Evolutionary conservation across 2,329 filamentous ascomycete genomes (phyloP), one percentile per base, ranked within the genome.

Genomic region (Falciphora oryzae): DNA sequence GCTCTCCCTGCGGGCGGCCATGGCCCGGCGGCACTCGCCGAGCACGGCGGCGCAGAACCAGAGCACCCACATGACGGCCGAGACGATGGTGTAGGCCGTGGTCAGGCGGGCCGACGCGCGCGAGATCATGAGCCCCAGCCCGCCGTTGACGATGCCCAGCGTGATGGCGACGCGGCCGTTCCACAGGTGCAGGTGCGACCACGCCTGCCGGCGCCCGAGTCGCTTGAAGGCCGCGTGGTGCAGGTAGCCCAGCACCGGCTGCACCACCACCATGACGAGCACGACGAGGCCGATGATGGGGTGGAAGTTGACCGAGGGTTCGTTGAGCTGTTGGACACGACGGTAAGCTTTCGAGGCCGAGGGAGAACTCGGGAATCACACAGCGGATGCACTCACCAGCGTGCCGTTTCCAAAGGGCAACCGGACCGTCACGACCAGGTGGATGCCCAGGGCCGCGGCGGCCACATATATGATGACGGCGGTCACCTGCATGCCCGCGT

Each of bases 271-370:
- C 1, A 73, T 64, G 14, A 66, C 74, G 10, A 83, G 73, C 3
- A 79, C 69, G 4, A 80, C 71, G 62, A 82, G 70, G 35, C 81
- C 81, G 66, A 83, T 77, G 67, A 82, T 79, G 44, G 79, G 79
- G 67, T 83, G 81, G 59, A 73, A 75, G 67, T 77, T 78, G 44
- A 71, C 70, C 4, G 69, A 63, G 7, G 70, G 66, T n/a, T 71
- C 69, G 16, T 70, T 67, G 8, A 80, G 66, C 73, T 78, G 63
- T 60, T 18, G 14, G 44, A 7, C 8, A n/a, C n/a, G n/a, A n/a
- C n/a, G n/a, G n/a, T n/a, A n/a, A n/a, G n/a, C n/a, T n/a, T n/a
- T n/a, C n/a, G n/a, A n/a, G n/a, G n/a, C n/a, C n/a, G n/a, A n/a
- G n/a, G n/a, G 13, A 14, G 32, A 50, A 50, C 16, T 2, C 6